phyloP scores from a whole-genome alignment of 257 asterid species.

The Datura wrightii region DNA sequence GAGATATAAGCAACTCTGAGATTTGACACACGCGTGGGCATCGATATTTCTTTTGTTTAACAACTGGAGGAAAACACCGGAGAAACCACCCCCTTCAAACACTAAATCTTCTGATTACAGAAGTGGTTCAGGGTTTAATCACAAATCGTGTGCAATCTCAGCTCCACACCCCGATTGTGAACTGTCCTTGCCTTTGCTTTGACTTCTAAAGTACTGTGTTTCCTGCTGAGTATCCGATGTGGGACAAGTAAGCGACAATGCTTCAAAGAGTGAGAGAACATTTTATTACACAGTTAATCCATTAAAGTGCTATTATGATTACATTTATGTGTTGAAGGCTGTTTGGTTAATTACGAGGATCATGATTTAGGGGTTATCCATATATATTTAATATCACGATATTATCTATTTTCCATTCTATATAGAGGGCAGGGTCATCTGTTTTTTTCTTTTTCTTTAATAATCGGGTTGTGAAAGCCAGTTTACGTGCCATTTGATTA shows the following conservation, averaged over 20 bases:
- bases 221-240: background rate
- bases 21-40: background rate
- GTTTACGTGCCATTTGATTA: too few species aligned
- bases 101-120: background rate
- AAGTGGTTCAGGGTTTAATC: background rate
- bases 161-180: background rate
- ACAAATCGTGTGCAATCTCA: background rate
- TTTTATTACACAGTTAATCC: too few species aligned
- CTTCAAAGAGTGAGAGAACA: too few species aligned
- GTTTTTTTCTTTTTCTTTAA: too few species aligned
- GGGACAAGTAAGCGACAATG: background rate
- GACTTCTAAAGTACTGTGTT: background rate
- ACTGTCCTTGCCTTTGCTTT: background rate
- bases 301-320: too few species aligned
- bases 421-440: too few species aligned
- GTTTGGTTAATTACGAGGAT: too few species aligned
- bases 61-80: slow-evolving; percentile 10
- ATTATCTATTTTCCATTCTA: too few species aligned
- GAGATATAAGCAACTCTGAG: background rate
- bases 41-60: background rate
- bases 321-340: too few species aligned
- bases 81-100: background rate
- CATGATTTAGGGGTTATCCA: too few species aligned
- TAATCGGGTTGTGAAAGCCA: too few species aligned
- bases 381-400: too few species aligned